Evolutionary conservation across 768 basidiomycete species (phyloP), one percentile per base, ranked within the genome.

Genomic region (Pholiota molesta): DNA sequence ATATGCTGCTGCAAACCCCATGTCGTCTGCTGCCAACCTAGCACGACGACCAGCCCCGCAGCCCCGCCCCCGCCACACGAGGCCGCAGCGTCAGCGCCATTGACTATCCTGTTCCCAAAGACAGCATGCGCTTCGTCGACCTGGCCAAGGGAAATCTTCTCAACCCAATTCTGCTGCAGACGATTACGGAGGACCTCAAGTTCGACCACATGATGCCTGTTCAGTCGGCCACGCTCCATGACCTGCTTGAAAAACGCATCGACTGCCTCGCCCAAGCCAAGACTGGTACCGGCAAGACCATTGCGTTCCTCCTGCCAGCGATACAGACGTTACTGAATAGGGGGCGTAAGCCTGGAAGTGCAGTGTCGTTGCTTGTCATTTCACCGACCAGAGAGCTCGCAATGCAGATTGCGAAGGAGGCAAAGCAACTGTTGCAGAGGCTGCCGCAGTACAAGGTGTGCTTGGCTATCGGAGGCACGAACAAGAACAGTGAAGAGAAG

Each of bases 341-440:
- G 55, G 81, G 65, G 78, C 81, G 57, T 69, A 39, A 37, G 49
- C 55, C 55, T 16, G 69, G 63, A 0, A n/a, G 60, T 0, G 68
- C 73, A 14, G 80, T 87, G 31, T 90, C 86, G 19, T 83, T 87
- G 40, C 81, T 88, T 26, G 83, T 92, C 1, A 66, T 92, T 29
- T 88, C 90, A 3, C 91, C 91, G 0, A 92, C 91, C 0, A 81
- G 90, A 61, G 91, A 92, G 69, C 73, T 92, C 35, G 90, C 89
- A 2, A n/a, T 61, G 21, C 62, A 69, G 62, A 83, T 91, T 52
- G 80, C 85, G 59, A 86, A 88, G 68, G 82, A 88, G 69, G 91
- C 90, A 3, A 75, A 76, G n/a, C 68, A 68, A 8, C 73, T 86
- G 7, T 62, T 86, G 19, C 61, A 60, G 39, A 51, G 59, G 13